Percentiles rank a stretch among this genome's conserved stretches.
These are phyloP conservation scores for Niebla homalea DNA, from an alignment of 495 filamentous ascomycete genomes.

Conservation along the genomic window DNA sequence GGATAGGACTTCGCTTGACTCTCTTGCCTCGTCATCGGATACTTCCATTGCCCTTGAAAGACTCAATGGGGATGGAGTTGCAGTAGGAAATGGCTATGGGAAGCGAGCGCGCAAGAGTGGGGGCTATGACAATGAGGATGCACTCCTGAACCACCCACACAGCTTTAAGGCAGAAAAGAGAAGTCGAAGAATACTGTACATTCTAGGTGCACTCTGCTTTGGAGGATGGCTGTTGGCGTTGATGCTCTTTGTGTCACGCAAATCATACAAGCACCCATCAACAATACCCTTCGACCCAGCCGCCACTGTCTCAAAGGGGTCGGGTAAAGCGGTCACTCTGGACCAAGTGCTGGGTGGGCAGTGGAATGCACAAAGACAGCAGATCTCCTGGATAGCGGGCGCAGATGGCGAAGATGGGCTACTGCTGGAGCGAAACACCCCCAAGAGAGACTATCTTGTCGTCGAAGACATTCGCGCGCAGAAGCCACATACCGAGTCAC, in stretches of 20 bases:
- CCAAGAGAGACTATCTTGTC: constrained; percentile 56
- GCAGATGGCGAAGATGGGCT: constrained; percentile 78
- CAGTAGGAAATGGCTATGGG: constrained; percentile 18
- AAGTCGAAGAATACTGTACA: constrained; percentile 52
- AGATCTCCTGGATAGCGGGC: constrained; percentile 79
- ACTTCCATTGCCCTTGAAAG: constrained; percentile 68
- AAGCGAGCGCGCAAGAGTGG: constrained; percentile 6
- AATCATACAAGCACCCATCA: constrained; percentile 49
- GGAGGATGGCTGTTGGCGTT: constrained; percentile 73
- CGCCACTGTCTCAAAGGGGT: constrained; percentile 48
- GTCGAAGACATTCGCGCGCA: constrained; percentile 71
- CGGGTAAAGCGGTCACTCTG: constrained; percentile 67
- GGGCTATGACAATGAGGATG: constrained; percentile 26
- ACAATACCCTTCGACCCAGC: constrained; percentile 51
- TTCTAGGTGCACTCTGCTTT: constrained; percentile 50
- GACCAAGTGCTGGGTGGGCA: constrained; percentile 61
- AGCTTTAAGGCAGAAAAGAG: constrained; percentile 39
- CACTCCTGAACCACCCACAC: constrained; percentile 36
- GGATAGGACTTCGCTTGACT: constrained; percentile 38
- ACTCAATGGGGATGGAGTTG: constrained; percentile 33
- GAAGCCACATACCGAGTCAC: constrained; percentile 30
- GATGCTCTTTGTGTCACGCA: constrained; percentile 54
- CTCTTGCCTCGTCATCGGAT: constrained; percentile 57
- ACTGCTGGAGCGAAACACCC: constrained; percentile 51
- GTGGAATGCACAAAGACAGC: constrained; percentile 56